Evolutionary conservation across 495 filamentous ascomycete genomes (phyloP).

Genomic region (Trichoderma erinaceum): DNA sequence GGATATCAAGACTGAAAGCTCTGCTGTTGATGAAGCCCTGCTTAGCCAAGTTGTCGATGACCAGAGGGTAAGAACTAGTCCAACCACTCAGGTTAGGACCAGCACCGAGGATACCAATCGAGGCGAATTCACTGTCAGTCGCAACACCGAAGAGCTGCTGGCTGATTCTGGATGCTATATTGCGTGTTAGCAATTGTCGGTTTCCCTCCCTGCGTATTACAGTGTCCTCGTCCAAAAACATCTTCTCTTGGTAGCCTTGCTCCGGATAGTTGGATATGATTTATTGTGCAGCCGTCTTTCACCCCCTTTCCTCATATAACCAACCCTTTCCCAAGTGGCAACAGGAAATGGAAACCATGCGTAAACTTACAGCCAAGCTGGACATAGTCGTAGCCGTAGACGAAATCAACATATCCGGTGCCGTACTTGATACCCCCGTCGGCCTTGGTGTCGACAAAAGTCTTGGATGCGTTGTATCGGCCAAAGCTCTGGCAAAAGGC

Average conservation of each 20-base stretch:
- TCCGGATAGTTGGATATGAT: background rate
- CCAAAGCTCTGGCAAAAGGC: constrained; percentile 25
- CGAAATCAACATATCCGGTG: constrained; percentile 19
- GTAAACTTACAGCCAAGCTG: constrained; percentile 16
- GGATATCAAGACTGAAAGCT: constrained; percentile 53
- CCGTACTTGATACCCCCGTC: constrained; percentile 18
- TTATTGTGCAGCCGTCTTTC: background rate
- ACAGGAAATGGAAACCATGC: background rate
- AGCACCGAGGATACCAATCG: constrained; percentile 54
- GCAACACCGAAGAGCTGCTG: constrained; percentile 21
- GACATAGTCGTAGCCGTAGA: constrained; percentile 19
- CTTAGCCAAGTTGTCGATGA: constrained; percentile 51
- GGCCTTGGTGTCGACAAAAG: constrained; percentile 13
- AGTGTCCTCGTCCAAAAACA: background rate
- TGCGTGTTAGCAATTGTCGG: background rate
- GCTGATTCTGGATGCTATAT: constrained; percentile 16
- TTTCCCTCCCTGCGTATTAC: background rate
- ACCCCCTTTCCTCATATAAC: background rate
- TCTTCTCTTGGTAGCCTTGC: background rate
- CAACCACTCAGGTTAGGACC: constrained; percentile 42
- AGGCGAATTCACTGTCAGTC: constrained; percentile 17
- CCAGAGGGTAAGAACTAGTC: constrained; percentile 49
- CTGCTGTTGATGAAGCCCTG: constrained; percentile 51
- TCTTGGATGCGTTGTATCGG: constrained; percentile 20
- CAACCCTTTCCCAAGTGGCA: background rate